These are phyloP conservation scores for Saccharomyces mikatae DNA, from an alignment of 805 yeast genomes.

Conservation along the genomic window DNA sequence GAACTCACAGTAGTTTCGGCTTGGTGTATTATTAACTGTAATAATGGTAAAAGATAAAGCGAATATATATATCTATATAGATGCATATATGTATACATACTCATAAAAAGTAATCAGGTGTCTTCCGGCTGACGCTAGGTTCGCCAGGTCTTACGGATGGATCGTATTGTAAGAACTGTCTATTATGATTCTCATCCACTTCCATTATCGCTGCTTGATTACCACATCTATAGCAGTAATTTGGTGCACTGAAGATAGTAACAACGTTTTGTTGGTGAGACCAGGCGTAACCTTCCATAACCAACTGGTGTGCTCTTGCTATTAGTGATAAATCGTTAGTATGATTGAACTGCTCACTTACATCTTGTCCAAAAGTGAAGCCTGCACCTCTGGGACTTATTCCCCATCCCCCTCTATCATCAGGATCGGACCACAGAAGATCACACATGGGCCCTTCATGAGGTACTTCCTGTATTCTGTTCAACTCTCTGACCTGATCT, in stretches of 20 bases:
- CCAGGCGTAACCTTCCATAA: constrained; percentile 97
- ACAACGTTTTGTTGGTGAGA: constrained; percentile 90
- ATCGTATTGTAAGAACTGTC: constrained; percentile 90
- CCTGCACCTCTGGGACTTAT: constrained; percentile 98
- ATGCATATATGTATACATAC: neutral
- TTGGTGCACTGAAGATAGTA: constrained; percentile 91
- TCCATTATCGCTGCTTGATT: constrained; percentile 98
- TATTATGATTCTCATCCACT: constrained; percentile 87
- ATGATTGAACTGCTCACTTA: constrained; percentile 87
- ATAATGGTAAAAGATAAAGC: neutral
- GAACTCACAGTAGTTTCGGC: neutral
- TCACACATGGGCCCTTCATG: constrained; percentile 99
- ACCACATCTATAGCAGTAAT: constrained; percentile 95
- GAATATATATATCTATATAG: neutral
- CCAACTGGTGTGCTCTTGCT: constrained; percentile 93
- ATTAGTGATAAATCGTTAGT: constrained; percentile 75
- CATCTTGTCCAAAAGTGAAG: constrained; percentile 94
- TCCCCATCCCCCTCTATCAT: constrained; percentile 97
- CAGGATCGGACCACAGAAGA: constrained; percentile 93
- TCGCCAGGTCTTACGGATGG: constrained; percentile 97
- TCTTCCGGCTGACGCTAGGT: constrained; percentile 92
- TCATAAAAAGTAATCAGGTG: constrained; percentile 92
- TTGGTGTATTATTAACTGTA: neutral
- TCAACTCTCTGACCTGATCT: constrained; percentile 84
- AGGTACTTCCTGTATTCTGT: constrained; percentile 92